Percentiles rank a stretch among this genome's conserved stretches.
These are phyloP conservation scores for Alternaria dauci DNA, from an alignment of 2,329 filamentous ascomycete genomes.

Conservation along the genomic window DNA sequence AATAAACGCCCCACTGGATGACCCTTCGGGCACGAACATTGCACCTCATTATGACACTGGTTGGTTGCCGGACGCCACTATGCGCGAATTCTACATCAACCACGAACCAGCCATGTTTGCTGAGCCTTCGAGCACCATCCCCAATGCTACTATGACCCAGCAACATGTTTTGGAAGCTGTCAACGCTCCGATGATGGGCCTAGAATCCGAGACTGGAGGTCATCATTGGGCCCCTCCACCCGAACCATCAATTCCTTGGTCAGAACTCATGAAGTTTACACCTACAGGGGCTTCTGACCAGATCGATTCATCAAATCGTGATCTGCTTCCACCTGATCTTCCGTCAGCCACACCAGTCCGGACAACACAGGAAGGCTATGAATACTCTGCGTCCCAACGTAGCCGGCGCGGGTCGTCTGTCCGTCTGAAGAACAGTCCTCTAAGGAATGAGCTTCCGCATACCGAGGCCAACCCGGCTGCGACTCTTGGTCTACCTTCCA, in stretches of 20 bases:
- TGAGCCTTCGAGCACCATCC: conserved; percentile 54
- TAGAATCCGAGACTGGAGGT: conserved; percentile 25
- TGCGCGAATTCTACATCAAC: conserved; percentile 47
- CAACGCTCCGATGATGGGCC: conserved; percentile 33
- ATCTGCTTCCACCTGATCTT: conserved; percentile 2
- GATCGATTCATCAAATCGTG: conserved; percentile 17
- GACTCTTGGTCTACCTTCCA: background rate
- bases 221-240: conserved; percentile 28
- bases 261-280: conserved; percentile 43
- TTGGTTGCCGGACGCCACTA: conserved; percentile 43
- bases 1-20: background rate
- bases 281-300: conserved; percentile 21
- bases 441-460: conserved; percentile 4
- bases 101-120: conserved; percentile 55
- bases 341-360: background rate
- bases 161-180: conserved; percentile 51
- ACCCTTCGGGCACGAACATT: background rate
- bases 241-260: conserved; percentile 49
- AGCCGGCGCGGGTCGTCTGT: conserved; percentile 14
- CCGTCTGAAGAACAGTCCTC: conserved; percentile 11
- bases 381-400: conserved; percentile 8
- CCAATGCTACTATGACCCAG: conserved; percentile 53
- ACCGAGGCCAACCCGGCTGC: background rate
- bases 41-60: conserved; percentile 5
- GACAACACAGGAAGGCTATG: background rate